Conservation (phyloP, 2,329 filamentous ascomycete species). For the Fusarium protoensiforme region DNA sequence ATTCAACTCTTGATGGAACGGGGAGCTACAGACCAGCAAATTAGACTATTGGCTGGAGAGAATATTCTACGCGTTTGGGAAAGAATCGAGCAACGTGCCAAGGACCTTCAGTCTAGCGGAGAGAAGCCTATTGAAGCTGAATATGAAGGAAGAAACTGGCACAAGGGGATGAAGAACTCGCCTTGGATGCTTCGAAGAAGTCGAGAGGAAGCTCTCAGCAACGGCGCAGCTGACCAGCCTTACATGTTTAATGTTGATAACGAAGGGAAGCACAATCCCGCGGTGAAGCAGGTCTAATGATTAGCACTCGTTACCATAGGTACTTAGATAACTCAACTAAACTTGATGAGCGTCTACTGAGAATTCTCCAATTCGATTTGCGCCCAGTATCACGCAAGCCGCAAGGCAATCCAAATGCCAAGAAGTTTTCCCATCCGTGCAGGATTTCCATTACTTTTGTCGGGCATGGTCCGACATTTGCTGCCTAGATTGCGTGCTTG, state of each 20-base stretch:
- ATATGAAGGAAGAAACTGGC: conserved; percentile 41
- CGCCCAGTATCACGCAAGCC: neutral
- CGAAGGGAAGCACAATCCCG: conserved; percentile 10
- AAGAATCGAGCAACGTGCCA: conserved; percentile 39
- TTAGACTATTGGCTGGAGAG: conserved; percentile 36
- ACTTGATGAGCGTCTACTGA: too few relatives aligned
- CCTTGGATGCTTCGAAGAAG: conserved; percentile 38
- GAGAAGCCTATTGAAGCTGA: conserved; percentile 45
- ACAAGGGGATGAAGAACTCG: conserved; percentile 38
- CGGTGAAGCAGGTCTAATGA: conserved; percentile 8
- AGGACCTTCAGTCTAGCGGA: conserved; percentile 27
- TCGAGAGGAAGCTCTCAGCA: conserved; percentile 17
- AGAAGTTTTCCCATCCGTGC: neutral
- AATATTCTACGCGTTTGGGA: conserved; percentile 45
- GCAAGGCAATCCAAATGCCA: neutral
- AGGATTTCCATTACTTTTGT: neutral
- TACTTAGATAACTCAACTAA: too few relatives aligned
- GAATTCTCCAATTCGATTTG: neutral
- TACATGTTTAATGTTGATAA: conserved; percentile 22
- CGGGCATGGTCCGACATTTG: neutral
- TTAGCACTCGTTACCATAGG: neutral
- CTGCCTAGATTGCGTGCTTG: neutral
- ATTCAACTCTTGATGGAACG: conserved; percentile 43
- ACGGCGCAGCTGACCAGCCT: conserved; percentile 6
- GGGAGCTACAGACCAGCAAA: conserved; percentile 44